Conservation (phyloP, 2,329 filamentous ascomycete genomes). For the Cordyceps pruinosa region DNA sequence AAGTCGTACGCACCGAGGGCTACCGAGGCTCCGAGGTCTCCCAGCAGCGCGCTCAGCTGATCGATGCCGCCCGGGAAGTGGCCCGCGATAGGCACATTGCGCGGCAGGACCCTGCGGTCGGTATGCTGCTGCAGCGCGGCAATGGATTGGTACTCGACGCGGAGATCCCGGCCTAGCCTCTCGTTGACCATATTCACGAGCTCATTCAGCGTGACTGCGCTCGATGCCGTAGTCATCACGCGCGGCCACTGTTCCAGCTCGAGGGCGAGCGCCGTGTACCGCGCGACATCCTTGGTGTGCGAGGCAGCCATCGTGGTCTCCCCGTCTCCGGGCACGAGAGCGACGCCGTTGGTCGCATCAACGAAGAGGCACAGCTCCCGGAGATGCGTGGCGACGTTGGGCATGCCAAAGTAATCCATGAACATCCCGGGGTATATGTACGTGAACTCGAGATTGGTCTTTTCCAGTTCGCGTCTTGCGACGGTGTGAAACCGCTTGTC, state of each 20-base stretch:
- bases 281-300: conserved; percentile 24
- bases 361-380: conserved; percentile 25
- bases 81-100: conserved; percentile 22
- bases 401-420: conserved; percentile 30
- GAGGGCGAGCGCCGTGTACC: conserved; percentile 24
- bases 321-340: conserved; percentile 25
- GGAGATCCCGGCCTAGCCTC: conserved; percentile 21
- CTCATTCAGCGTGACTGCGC: conserved; percentile 24
- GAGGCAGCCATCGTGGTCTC: conserved; percentile 26
- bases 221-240: conserved; percentile 22
- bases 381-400: conserved; percentile 19
- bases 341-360: conserved; percentile 21
- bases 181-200: conserved; percentile 26
- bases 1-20: conserved; percentile 26
- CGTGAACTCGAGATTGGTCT: conserved; percentile 26
- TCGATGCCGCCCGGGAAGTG: conserved; percentile 22
- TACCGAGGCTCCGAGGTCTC: conserved; percentile 25
- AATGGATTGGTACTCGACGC: conserved; percentile 22
- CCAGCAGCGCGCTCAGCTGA: conserved; percentile 21
- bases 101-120: conserved; percentile 18
- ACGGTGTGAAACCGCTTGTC: conserved; percentile 25
- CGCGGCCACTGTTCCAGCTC: conserved; percentile 25
- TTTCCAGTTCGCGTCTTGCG: conserved; percentile 23
- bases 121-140: conserved; percentile 19
- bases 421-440: conserved; percentile 31